Base-by-base conservation (phyloP, 2,329 filamentous ascomycete genomes). In the Stagonosporopsis vannaccii region DNA sequence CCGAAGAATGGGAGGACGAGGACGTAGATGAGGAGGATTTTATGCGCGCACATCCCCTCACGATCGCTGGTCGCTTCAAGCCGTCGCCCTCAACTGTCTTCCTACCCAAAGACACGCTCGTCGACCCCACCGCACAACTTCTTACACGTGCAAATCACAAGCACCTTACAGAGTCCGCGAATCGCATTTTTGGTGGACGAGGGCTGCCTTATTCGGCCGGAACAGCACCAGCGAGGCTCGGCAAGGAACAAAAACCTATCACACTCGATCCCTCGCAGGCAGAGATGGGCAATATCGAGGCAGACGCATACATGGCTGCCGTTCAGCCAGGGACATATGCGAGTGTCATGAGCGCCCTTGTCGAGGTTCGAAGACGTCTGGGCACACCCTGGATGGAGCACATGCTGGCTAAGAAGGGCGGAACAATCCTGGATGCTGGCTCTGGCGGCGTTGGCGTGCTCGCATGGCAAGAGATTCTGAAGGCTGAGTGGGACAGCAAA, bases 401-500 rank as follows among this genome's bases (percentile, higher is more conserved):
- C 2, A 79, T 91, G 39, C 77, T 92, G 15, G 78, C 91, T 15
- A 77, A 79, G 22, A 84, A 85, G 63, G 84, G 80, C n/a, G 83
- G 84, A 17, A 84, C 86, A 26, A 82, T 95, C 6, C 80, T 96
- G 4, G 91, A 96, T 71, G 87, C 87, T 4, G 91, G 91, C 7
- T 85, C 85, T 20, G 90, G 86, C 17, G 91, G 91, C 12, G 90
- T 88, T 15, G 90, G 86, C 9, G 77, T 92, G 30, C 77, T 90
- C 4, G 91, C 91, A 6, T 94, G 90, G 86, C 82, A 91, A 50
- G 88, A 94, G 63, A 82, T 98, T 9, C 67, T 96, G 13, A 82
- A 87, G 59, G 89, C 93, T 0, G 93, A 98, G 72, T 96, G 90
- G 88, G 86, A 90, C 49, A 72, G 88, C 0, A 84, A 93, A 77